These are phyloP conservation scores for Hysterangium stoloniferum DNA, from an alignment of 768 basidiomycete species.

Conservation along the genomic window DNA sequence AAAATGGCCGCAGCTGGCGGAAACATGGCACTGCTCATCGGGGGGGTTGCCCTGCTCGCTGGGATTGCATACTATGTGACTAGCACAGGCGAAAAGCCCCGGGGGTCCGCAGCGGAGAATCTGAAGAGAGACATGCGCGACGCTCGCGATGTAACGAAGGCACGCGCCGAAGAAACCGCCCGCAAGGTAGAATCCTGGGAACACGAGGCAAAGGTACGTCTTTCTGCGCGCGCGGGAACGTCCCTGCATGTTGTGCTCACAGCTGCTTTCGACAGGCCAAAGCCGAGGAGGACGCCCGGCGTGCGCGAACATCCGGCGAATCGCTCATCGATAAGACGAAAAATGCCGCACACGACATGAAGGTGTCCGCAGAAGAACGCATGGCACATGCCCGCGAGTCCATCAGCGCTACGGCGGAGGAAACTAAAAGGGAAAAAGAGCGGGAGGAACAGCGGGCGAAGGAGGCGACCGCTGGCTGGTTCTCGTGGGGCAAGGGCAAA, in stretches of 20 bases:
- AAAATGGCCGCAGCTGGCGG: not conserved
- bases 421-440: slow-evolving; percentile 5
- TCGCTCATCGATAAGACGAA: slow-evolving; percentile 4
- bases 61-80: slow-evolving; percentile 9
- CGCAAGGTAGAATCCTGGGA: not conserved
- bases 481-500: slow-evolving; percentile 8
- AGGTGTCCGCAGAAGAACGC: slow-evolving; percentile 5
- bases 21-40: slow-evolving; percentile 7
- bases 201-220: slow-evolving; percentile 4
- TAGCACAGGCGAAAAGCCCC: not conserved
- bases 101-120: not conserved
- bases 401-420: not conserved
- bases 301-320: not conserved
- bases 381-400: not conserved
- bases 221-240: not conserved
- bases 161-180: not conserved
- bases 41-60: slow-evolving; percentile 5
- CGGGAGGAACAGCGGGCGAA: slow-evolving; percentile 7
- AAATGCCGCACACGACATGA: slow-evolving; percentile 1
- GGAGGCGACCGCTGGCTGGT: slow-evolving; percentile 4
- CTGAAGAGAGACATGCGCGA: slow-evolving; percentile 2
- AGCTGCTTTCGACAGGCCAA: not conserved
- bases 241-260: not conserved
- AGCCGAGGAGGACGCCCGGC: not conserved
- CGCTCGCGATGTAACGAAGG: slow-evolving; percentile 4